Base-by-base conservation (phyloP, 2,329 filamentous ascomycete species). In the Plenodomus biglobosus region DNA sequence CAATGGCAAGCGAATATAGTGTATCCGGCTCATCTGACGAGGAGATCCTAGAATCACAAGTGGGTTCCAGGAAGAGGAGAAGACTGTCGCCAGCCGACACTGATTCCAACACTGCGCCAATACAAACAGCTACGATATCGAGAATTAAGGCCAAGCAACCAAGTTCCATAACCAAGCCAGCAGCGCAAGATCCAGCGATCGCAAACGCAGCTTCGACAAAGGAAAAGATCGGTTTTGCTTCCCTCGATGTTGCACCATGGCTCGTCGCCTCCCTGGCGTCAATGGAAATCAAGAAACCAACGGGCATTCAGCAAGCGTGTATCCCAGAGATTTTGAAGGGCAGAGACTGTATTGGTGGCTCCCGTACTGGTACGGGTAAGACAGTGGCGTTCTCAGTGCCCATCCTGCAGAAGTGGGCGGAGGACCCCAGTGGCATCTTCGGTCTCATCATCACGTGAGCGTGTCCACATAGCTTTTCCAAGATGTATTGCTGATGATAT, bases 371-470 rank as follows among this genome's bases (percentile, higher is more conserved):
- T 78, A 96, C 92, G 11, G 94, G 94, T 74, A 99, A 99, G 77
- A 99, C 94, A 3, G 86, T 97, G 37, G 92, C 94, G 1, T 99
- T 99, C 72, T 89, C 92, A 1, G 90, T 92, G 8, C 94, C 94
- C 0, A 95, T 99, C 51, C 76, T 99, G 55, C 92, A 97, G 70
- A 87, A 87, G 72, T 97, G 92, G 91, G 85, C 92, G 2, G 83
- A 91, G 66, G 92, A 99, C 75, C 94, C 94, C 1, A 86, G 87
- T 50, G 94, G 90, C 37, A 92, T 97, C 61, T 99, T 90, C 71
- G 92, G 85, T 1, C 77, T 99, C 5, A 83, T 99, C 13, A 75
- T 99, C 64, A 99, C 94, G 8, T 92, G 91, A 60, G 61, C 17
- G 96, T 24, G 30, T 35, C 20, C 15, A 8, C 6, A 32, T 32